Evolutionary conservation across 768 basidiomycete genomes (phyloP).

Genomic region (Rhodocollybia butyracea): DNA sequence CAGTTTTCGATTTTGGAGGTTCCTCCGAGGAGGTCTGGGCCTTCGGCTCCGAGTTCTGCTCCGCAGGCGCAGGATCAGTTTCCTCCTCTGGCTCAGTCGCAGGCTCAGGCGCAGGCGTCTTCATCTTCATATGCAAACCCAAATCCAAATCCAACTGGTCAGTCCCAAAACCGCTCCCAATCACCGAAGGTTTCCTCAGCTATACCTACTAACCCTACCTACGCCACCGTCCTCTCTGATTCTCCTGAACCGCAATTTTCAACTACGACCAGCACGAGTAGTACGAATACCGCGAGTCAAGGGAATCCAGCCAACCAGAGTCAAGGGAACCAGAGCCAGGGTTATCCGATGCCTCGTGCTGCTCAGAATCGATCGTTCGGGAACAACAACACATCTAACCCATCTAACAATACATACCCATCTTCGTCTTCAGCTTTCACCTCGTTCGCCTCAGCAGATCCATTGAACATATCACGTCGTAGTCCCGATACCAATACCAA

Average conservation of each 20-base stretch:
- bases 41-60: background rate
- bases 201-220: background rate
- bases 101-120: background rate
- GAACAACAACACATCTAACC: background rate
- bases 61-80: no score
- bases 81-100: background rate
- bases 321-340: background rate
- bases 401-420: no score
- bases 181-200: no score
- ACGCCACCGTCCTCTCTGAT: background rate
- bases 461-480: background rate
- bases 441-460: background rate
- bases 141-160: background rate
- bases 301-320: no score
- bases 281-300: no score
- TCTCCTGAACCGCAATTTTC: background rate
- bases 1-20: background rate
- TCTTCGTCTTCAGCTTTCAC: no score
- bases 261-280: background rate
- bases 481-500: background rate
- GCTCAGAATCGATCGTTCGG: background rate
- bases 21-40: no score
- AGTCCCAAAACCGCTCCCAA: background rate
- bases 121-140: no score
- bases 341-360: conserved; percentile 7